Percentiles rank a stretch among this genome's conserved stretches.
phyloP scores from a whole-genome alignment of 768 basidiomycete genomes.

The Panaeolus papilionaceus region DNA sequence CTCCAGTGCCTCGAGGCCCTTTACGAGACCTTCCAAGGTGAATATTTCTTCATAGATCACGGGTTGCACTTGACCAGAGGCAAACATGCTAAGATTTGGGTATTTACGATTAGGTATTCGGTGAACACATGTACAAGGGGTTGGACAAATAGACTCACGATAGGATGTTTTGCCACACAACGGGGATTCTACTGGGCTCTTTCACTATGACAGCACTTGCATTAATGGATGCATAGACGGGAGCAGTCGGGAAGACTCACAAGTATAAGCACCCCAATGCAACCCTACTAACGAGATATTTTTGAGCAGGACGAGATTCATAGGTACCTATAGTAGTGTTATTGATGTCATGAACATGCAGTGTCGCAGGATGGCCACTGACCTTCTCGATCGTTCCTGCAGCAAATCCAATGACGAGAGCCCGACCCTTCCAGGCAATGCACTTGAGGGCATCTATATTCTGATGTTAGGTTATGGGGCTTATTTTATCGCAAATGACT shows the following conservation, averaged over 20 bases:
- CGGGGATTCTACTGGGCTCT: constrained; percentile 66
- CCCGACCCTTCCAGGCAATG: constrained; percentile 93
- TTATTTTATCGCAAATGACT: neutral
- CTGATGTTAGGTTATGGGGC: neutral
- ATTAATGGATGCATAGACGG: constrained; percentile 2
- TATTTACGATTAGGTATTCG: no score
- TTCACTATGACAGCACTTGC: constrained; percentile 47
- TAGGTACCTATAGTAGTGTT: constrained; percentile 65
- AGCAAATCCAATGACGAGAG: constrained; percentile 93
- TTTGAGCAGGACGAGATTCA: constrained; percentile 84
- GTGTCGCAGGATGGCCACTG: neutral
- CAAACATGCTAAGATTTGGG: constrained; percentile 59
- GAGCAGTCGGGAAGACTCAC: constrained; percentile 46
- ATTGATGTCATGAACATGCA: neutral
- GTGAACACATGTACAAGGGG: no score
- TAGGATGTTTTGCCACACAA: constrained; percentile 78
- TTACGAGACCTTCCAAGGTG: constrained; percentile 66
- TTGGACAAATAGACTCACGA: constrained; percentile 44
- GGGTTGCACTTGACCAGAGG: constrained; percentile 68
- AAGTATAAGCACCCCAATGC: constrained; percentile 83
- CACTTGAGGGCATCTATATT: constrained; percentile 83
- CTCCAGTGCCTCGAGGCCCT: constrained; percentile 80
- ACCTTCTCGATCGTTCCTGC: constrained; percentile 70
- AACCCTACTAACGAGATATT: constrained; percentile 86
- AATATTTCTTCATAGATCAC: constrained; percentile 74